These are phyloP conservation scores for Lachnellula suecica DNA, from an alignment of 2,329 filamentous ascomycete species.

Conservation along the genomic window DNA sequence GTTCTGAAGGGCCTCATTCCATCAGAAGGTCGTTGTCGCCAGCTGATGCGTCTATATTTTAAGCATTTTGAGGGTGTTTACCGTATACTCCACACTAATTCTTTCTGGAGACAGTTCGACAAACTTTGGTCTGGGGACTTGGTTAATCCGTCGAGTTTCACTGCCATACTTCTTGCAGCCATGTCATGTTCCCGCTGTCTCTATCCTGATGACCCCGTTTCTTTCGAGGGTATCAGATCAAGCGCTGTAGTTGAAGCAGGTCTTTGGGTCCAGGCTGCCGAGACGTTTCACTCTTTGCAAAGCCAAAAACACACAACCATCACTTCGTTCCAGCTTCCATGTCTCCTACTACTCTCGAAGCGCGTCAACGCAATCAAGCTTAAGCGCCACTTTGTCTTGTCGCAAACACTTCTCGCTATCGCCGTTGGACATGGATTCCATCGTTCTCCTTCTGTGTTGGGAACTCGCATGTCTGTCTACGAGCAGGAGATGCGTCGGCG, in stretches of 20 bases:
- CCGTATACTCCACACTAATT: slow-evolving; percentile 25
- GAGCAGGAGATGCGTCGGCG: slow-evolving; percentile 6
- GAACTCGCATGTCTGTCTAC: not conserved
- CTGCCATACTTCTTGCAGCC: slow-evolving; percentile 21
- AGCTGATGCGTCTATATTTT: not conserved
- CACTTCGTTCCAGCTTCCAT: not conserved
- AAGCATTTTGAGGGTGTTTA: not conserved
- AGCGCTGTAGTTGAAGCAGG: not conserved
- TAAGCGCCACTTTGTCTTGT: not conserved
- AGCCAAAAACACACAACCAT: not conserved
- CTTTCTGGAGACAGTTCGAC: slow-evolving; percentile 25
- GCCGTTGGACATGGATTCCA: not conserved
- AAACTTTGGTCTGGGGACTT: slow-evolving; percentile 12
- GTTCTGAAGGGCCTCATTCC: not conserved
- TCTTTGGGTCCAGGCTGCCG: not conserved
- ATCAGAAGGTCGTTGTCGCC: not conserved
- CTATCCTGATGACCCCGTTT: not conserved
- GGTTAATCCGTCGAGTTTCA: slow-evolving; percentile 13
- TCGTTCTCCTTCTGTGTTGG: not conserved
- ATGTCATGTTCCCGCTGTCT: slow-evolving; percentile 10
- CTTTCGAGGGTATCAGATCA: not conserved
- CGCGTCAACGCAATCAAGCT: not conserved
- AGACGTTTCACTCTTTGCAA: not conserved
- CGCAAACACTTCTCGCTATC: not conserved
- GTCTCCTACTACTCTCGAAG: not conserved